Evolutionary conservation across 2,329 filamentous ascomycete genomes (phyloP).

Genomic region (Zopfia rhizophila): DNA sequence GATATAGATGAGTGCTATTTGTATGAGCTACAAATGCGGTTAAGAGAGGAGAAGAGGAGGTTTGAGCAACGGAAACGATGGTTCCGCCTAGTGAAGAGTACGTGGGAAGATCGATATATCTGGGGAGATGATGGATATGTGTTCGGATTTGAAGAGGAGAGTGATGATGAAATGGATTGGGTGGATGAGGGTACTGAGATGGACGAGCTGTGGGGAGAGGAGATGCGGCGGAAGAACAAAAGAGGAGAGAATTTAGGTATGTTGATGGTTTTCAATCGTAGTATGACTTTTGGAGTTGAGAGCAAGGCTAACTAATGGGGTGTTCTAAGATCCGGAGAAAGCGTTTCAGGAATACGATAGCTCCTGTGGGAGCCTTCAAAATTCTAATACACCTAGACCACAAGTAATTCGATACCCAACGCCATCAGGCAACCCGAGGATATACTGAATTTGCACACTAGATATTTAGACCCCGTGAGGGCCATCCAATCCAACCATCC

Average conservation of each 20-base stretch:
- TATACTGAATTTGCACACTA: background rate
- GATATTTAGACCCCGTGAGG: background rate
- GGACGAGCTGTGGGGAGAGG: too few relatives aligned
- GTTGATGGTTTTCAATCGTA: too few relatives aligned
- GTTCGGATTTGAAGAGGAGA: too few relatives aligned
- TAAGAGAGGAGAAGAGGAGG: too few relatives aligned
- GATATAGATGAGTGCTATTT: background rate
- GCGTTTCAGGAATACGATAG: background rate
- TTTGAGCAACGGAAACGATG: too few relatives aligned
- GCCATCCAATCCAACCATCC: background rate
- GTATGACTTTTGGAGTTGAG: too few relatives aligned
- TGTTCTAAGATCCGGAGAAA: background rate
- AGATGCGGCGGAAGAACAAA: conserved; percentile 1
- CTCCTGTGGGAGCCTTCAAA: background rate
- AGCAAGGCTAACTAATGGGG: background rate
- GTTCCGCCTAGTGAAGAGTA: too few relatives aligned
- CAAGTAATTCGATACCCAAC: conserved; percentile 3
- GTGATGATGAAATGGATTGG: background rate
- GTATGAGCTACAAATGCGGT: too few relatives aligned
- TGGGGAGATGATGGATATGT: too few relatives aligned
- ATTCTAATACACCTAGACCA: background rate
- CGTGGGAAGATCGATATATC: too few relatives aligned
- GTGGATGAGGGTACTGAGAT: too few relatives aligned
- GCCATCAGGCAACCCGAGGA: conserved; percentile 1
- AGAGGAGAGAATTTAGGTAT: too few relatives aligned